Evolutionary conservation across 306 rosid species (phyloP).

Genomic region (Sophora flavescens): DNA sequence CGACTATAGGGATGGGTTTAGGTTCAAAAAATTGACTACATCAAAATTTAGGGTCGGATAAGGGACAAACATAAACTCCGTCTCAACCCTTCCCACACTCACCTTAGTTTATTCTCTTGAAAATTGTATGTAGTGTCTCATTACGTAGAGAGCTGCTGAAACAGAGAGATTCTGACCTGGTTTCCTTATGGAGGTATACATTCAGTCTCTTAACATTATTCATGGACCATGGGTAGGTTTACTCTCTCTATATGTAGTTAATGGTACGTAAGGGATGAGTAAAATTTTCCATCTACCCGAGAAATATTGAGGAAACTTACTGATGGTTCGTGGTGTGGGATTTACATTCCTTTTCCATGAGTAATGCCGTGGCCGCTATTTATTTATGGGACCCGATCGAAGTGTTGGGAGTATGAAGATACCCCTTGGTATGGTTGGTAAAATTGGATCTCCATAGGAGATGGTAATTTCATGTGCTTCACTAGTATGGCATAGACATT

Average conservation of each 20-base stretch:
- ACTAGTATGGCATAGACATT: not conserved
- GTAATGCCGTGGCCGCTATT: conserved; percentile 92
- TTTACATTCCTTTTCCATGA: conserved; percentile 65
- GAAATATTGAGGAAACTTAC: not conserved
- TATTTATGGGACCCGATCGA: conserved; percentile 95
- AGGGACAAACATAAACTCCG: no score
- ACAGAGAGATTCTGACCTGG: conserved; percentile 73
- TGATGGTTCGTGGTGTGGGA: conserved; percentile 4
- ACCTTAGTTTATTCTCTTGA: conserved; percentile 44
- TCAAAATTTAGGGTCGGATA: no score
- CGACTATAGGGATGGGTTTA: no score
- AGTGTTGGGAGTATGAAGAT: conserved; percentile 80
- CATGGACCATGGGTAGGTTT: conserved; percentile 28
- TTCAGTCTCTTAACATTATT: conserved; percentile 38
- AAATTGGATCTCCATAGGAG: conserved; percentile 88
- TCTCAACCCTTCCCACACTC: no score
- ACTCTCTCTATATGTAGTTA: not conserved
- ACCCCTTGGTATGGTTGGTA: conserved; percentile 83
- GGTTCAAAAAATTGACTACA: no score
- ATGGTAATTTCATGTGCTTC: conserved; percentile 65
- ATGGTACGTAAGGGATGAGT: not conserved
- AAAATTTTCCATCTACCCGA: not conserved
- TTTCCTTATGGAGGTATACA: conserved; percentile 83
- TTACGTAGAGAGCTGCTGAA: conserved; percentile 89
- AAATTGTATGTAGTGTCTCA: conserved; percentile 28